These are phyloP conservation scores for Penicillium nucicola DNA, from an alignment of 495 filamentous ascomycete species.

Conservation along the genomic window DNA sequence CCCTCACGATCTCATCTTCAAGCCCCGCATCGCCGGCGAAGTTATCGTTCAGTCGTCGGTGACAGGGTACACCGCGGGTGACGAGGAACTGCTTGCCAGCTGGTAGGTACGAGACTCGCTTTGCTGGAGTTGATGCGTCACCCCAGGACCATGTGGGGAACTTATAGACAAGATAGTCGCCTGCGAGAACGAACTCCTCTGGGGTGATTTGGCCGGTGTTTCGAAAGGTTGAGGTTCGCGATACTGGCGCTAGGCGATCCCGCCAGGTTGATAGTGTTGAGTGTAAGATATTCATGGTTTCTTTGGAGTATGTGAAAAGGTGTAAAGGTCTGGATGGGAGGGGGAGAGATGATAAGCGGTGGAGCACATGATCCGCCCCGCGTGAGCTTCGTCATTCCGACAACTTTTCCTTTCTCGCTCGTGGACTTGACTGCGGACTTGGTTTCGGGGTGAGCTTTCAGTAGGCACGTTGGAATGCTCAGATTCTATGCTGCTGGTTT, in stretches of 20 bases:
- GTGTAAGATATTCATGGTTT: slow-evolving; percentile 62
- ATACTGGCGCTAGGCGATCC: slow-evolving; percentile 84
- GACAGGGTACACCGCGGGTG: slow-evolving; percentile 89
- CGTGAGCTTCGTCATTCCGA: slow-evolving; percentile 17
- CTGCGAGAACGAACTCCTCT: slow-evolving; percentile 93
- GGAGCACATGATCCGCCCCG: slow-evolving; percentile 34
- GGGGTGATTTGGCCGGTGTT: slow-evolving; percentile 92
- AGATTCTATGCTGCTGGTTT: no score
- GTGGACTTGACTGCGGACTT: no score
- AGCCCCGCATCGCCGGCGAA: slow-evolving; percentile 83
- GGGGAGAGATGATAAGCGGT: slow-evolving; percentile 25
- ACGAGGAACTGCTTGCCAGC: slow-evolving; percentile 93
- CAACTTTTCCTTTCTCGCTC: no score
- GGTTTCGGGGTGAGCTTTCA: no score
- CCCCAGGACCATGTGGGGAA: slow-evolving; percentile 99
- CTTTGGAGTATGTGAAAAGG: not conserved
- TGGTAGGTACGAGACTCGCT: slow-evolving; percentile 79
- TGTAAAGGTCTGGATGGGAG: slow-evolving; percentile 8
- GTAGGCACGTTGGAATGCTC: no score
- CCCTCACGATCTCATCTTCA: slow-evolving; percentile 79
- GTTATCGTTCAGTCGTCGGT: slow-evolving; percentile 85
- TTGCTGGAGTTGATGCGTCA: slow-evolving; percentile 72
- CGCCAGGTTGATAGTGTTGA: slow-evolving; percentile 81
- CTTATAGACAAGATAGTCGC: slow-evolving; percentile 98
- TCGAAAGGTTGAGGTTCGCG: slow-evolving; percentile 89